Evolutionary conservation across 202 grass and related monocot genomes (phyloP), one percentile per base, ranked within the genome.

Genomic region (Saccharum hybrid): DNA sequence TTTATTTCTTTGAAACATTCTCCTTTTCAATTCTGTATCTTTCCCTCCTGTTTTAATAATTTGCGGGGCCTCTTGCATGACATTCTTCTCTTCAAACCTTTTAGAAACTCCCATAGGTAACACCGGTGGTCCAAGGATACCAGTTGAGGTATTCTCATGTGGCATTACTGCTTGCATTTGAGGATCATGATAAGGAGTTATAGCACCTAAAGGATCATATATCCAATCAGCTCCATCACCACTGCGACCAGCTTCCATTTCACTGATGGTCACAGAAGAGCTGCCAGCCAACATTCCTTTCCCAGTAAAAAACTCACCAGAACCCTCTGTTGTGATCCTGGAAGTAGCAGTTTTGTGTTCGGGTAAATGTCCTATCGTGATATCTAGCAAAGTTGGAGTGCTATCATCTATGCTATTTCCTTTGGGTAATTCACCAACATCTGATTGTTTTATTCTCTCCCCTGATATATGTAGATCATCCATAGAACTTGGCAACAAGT

Each of bases 1-100:
- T 18, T 89, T 89, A 88, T 89, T 98, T 83, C 93, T 93, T 69
- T 86, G 88, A 75, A 98, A 84, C 83, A 87, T 95, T 38, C 80
- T 85, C 72, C 85, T 93, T 72, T 85, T 93, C 62, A 95, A 67
- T 57, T 86, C 89, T 2, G 63, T 72, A 51, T 91, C 83, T 82
- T 86, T 89, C 4, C 59, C 84, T 68, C 83, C 85, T 61, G 74
- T 85, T 85, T 77, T 85, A 37, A 70, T 77, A 87, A 76, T 45
- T 87, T 88, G 84, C 23, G 84, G 82, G 54, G 78, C 57, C 75
- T 85, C 84, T 71, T 82, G 81, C 73, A 83, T 43, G 49, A 89
- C 57, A 76, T 30, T 82, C 81, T 89, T 94, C 77, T 92, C 94
- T 68, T 91, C 81, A 77, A 90, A 82, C 36, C 75, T 75, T 66